A percentile compares a stretch with the other conserved stretches of the same genome.
Conservation (phyloP, 2,329 filamentous ascomycete species). For the Hirsutella minnesotensis region DNA sequence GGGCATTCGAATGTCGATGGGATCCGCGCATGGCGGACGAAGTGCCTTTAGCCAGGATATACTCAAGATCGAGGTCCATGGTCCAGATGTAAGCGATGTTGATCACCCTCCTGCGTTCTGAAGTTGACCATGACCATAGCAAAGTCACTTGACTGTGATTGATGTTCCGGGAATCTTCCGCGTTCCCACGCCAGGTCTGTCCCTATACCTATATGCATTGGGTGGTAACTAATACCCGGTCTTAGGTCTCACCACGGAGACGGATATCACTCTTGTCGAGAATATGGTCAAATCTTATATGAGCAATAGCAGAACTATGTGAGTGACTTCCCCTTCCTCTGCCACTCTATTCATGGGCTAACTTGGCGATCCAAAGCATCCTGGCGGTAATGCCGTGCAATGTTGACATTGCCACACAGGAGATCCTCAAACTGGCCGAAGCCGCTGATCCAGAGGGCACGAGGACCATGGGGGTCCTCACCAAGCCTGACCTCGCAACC, state of each 20-base stretch:
- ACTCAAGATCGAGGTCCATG: slow-evolving; percentile 27
- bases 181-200: slow-evolving; percentile 14
- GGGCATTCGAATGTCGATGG: slow-evolving; percentile 23
- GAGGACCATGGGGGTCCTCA: slow-evolving; percentile 37
- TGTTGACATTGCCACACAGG: slow-evolving; percentile 27
- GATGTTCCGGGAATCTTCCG: slow-evolving; percentile 44
- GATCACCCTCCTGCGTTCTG: neutral
- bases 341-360: neutral
- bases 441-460: slow-evolving; percentile 25
- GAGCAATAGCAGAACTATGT: slow-evolving; percentile 31
- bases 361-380: slow-evolving; percentile 15
- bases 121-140: neutral
- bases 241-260: slow-evolving; percentile 27
- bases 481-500: slow-evolving; percentile 45
- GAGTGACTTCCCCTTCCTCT: neutral
- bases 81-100: slow-evolving; percentile 21
- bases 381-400: slow-evolving; percentile 31
- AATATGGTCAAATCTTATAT: slow-evolving; percentile 37
- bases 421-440: slow-evolving; percentile 24
- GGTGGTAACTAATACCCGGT: slow-evolving; percentile 3
- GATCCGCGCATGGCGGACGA: slow-evolving; percentile 7
- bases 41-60: slow-evolving; percentile 33
- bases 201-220: fast-evolving
- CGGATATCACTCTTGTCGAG: slow-evolving; percentile 31
- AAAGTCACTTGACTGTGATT: slow-evolving; percentile 37